Percentiles rank a stretch among this genome's conserved stretches.
phyloP scores from a whole-genome alignment of 1,284 basidiomycete species.

The Bondarzewia mesenterica region DNA sequence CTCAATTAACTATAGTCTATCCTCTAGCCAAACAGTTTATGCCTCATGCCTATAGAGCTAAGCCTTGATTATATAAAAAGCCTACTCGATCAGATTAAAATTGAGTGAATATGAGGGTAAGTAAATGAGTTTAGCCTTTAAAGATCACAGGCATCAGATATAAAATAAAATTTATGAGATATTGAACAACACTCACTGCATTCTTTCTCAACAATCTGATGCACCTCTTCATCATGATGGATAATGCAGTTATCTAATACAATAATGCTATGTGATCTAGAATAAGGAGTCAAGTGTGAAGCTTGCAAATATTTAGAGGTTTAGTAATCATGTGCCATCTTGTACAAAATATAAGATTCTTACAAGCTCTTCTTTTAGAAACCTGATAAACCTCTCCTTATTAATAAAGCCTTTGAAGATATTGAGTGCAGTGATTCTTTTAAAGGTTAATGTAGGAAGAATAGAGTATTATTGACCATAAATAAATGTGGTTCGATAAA shows the following conservation, averaged over 20 bases:
- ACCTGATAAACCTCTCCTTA: conserved; percentile 1
- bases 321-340: not conserved
- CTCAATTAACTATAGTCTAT: not conserved
- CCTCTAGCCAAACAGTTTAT: not conserved
- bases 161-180: not conserved
- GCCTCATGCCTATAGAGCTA: conserved; percentile 1
- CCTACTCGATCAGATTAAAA: conserved; percentile 7
- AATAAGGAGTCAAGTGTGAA: conserved; percentile 2
- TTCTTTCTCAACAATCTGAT: conserved; percentile 1
- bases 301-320: not conserved
- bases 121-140: not conserved
- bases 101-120: conserved; percentile 7
- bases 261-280: conserved; percentile 5
- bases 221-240: conserved; percentile 7
- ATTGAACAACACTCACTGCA: not conserved
- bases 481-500: not conserved
- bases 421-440: conserved; percentile 7
- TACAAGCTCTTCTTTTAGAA: not conserved
- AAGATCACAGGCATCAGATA: not conserved
- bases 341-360: not conserved
- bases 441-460: conserved; percentile 5
- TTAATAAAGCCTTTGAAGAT: too few relatives aligned
- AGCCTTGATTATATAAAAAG: conserved; percentile 6
- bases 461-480: conserved; percentile 1
- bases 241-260: conserved; percentile 9